Evolutionary conservation across 495 filamentous ascomycete species (phyloP).

Genomic region (Pyrenula aspistea): DNA sequence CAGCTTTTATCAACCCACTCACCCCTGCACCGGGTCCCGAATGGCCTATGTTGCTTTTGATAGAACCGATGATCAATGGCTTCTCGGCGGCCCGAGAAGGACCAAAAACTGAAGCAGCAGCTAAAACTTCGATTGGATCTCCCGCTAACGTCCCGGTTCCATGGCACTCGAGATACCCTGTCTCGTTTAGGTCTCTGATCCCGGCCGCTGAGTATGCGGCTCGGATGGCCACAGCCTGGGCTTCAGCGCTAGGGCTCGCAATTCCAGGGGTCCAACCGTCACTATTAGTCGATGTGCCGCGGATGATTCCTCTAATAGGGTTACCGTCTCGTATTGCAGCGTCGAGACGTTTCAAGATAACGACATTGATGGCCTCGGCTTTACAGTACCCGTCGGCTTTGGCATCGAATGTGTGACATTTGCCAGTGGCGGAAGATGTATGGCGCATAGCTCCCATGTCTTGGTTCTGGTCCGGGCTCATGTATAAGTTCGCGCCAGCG

Average conservation of each 20-base stretch:
- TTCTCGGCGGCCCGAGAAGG: slow-evolving; percentile 3
- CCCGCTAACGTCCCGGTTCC: slow-evolving; percentile 36
- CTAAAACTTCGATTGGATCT: slow-evolving; percentile 18
- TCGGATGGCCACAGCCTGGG: slow-evolving; percentile 21
- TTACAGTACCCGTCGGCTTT: slow-evolving; percentile 26
- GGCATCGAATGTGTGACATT: slow-evolving; percentile 28
- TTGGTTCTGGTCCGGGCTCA: slow-evolving; percentile 7
- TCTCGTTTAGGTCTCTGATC: slow-evolving; percentile 18
- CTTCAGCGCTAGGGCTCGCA: slow-evolving; percentile 15
- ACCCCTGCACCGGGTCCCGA: slow-evolving; percentile 25
- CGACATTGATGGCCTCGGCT: slow-evolving; percentile 42
- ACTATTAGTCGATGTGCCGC: slow-evolving; percentile 40
- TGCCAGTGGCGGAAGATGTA: slow-evolving; percentile 14
- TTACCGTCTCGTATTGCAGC: slow-evolving; percentile 42
- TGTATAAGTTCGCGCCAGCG: slow-evolving; percentile 28
- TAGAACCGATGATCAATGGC: slow-evolving; percentile 15
- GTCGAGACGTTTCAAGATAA: slow-evolving; percentile 49
- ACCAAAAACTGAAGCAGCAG: slow-evolving; percentile 11
- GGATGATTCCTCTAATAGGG: slow-evolving; percentile 52
- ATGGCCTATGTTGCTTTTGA: slow-evolving; percentile 20
- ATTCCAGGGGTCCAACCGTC: slow-evolving; percentile 23
- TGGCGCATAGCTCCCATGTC: slow-evolving; percentile 1
- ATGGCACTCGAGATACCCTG: slow-evolving; percentile 34
- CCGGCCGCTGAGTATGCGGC: slow-evolving; percentile 19
- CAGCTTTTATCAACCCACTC: slow-evolving; percentile 31